Evolutionary conservation across 2,329 filamentous ascomycete genomes (phyloP).

Genomic region (Hypoxylon sp.): DNA sequence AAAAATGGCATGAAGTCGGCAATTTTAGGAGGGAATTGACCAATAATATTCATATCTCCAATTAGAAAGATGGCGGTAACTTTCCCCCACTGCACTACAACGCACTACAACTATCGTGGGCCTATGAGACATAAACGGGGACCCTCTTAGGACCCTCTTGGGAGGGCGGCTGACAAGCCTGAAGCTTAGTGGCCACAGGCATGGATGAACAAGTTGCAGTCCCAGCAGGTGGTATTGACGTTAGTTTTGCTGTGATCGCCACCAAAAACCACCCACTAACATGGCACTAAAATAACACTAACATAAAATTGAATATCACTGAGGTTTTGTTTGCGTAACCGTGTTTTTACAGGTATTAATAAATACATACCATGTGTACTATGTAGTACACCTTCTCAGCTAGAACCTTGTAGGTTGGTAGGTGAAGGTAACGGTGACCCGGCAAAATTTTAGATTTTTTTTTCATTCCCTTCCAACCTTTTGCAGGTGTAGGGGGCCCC

Average conservation of each 20-base stretch:
- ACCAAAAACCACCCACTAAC: slow-evolving; percentile 11
- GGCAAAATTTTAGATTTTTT: slow-evolving; percentile 37
- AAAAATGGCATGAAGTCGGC: slow-evolving; percentile 22
- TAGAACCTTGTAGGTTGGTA: too few species aligned
- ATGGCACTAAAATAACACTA: slow-evolving; percentile 3
- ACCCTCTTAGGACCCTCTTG: slow-evolving; percentile 20
- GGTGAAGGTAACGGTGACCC: too few species aligned
- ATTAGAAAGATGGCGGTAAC: slow-evolving; percentile 23
- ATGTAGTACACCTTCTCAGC: too few species aligned
- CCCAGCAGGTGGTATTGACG: slow-evolving; percentile 12
- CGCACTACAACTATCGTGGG: not conserved
- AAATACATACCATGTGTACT: too few species aligned
- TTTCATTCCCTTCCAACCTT: slow-evolving; percentile 19
- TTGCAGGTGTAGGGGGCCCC: slow-evolving; percentile 25
- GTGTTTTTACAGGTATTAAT: not conserved
- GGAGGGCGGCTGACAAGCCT: slow-evolving; percentile 33
- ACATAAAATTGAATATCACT: slow-evolving; percentile 6
- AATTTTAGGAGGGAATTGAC: slow-evolving; percentile 30
- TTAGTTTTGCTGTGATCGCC: slow-evolving; percentile 18
- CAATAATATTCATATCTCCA: slow-evolving; percentile 15
- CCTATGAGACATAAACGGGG: slow-evolving; percentile 27
- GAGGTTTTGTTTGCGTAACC: slow-evolving; percentile 25
- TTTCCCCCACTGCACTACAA: slow-evolving; percentile 11
- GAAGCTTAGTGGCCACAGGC: slow-evolving; percentile 27
- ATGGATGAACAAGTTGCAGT: slow-evolving; percentile 6